Base-by-base conservation (phyloP, 1,284 basidiomycete genomes). In the Microbotryum intermedium region DNA sequence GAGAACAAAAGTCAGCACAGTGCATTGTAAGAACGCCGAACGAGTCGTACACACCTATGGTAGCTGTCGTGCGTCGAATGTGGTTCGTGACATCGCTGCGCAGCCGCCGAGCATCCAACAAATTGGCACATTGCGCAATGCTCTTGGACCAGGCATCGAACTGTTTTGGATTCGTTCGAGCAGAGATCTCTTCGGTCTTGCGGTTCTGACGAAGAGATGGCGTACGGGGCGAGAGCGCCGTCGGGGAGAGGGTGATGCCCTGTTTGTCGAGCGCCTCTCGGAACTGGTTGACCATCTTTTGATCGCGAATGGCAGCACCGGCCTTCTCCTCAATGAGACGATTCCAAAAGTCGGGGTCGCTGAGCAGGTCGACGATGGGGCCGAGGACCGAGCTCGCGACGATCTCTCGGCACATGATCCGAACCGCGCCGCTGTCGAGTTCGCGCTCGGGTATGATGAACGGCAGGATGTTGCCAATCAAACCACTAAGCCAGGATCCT, bases 301-400 rank as follows among this genome's bases (percentile, higher is more conserved):
- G 90, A 76, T 93, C 88, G 65, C 88, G 87, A 62, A 93, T 90
- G 44, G 85, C 89, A 63, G 85, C 88, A 26, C 88, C 88, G 48
- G 90, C 88, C 87, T 89, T 81, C 76, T 92, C 86, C 73, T 97
- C 92, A 56, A 97, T 88, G 50, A 84, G 82, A 57, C 84, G 80
- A 76, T 97, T 97, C 90, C 92, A 97, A 68, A 95, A 95, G 74
- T 97, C 94, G 20, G 91, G 88, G 72, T 97, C 93, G 53, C 87
- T 82, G 49, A 97, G 72, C 84, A 93, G 88, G 58, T 97, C 89
- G 78, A 97, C 85, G 57, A 94, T 74, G 4, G 93, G 90, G 70
- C 87, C 83, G 34, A 97, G 73, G 6, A 95, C 83, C 2, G 85
- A 79, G 70, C 89, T 93, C 6, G 88, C 82, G 3, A 88, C 77